Base-by-base conservation (phyloP, 106 monocot species). In the Vanilla planifolia region DNA sequence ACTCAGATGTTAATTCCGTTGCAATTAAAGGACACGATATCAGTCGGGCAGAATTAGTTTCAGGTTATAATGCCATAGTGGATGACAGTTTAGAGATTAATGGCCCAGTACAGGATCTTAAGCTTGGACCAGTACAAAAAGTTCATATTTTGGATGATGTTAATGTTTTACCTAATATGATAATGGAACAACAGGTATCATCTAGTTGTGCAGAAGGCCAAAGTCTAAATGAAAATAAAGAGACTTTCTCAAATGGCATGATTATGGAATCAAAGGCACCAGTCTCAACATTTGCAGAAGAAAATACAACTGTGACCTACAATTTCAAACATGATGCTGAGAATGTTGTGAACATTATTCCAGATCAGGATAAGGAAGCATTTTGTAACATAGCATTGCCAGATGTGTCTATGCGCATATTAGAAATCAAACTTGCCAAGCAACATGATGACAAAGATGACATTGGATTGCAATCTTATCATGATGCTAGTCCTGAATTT, bases 1-100 rank as follows among this genome's bases (percentile, higher is more conserved):
- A 80, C 65, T 61, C 19, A 60, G 83, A 82, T 67, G 14, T 70
- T 36, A 50, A 63, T 15, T 27, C 64, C 33, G 19, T 55, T 66
- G 32, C 53, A n/a, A 57, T 16, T 25, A 43, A 45, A 19, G 20
- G 52, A 43, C 52, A 52, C 37, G 66, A 60, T 66, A 5, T 37
- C 0, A 71, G 67, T 74, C 63, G 48, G 0, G 36, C 70, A 43
- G 73, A 63, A 58, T 69, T 63, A 47, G 69, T 37, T 69, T 60
- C 59, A 67, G 72, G 35, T 68, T 37, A 51, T 34, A 56, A 69
- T 34, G 36, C 59, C 42, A 79, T 80, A 64, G 42, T 32, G 0
- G 55, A 46, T 69, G 76, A 43, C 48, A 73, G 11, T 9, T 59
- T 71, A 37, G 61, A 42, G 5, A 58, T 71, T 41, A 32, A 21